phyloP scores from a whole-genome alignment of 345 rosid species.

The Eucalyptus polybractea region DNA sequence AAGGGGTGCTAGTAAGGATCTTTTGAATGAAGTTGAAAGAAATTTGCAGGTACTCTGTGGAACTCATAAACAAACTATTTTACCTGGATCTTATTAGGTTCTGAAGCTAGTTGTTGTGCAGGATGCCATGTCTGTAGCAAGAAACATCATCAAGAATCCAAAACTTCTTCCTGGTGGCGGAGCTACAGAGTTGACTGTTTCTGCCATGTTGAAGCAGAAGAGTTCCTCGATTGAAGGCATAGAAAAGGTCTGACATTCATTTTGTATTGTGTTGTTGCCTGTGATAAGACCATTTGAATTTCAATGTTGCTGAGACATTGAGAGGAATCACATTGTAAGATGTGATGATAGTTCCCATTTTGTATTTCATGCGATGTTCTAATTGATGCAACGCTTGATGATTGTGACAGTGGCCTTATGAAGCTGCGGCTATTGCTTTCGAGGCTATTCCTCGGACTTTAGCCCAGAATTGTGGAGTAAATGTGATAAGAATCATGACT shows the following conservation, averaged over 20 bases:
- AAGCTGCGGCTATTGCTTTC: slow-evolving; percentile 95
- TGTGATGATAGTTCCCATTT: not conserved
- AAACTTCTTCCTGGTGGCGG: slow-evolving; percentile 96
- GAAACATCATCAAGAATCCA: slow-evolving; percentile 94
- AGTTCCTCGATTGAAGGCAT: slow-evolving; percentile 87
- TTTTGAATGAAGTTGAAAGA: slow-evolving; percentile 91
- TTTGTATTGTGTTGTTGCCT: not conserved
- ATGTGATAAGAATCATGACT: slow-evolving; percentile 77
- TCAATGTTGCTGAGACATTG: not conserved
- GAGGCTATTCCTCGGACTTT: slow-evolving; percentile 92
- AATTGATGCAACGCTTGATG: not conserved
- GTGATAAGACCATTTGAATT: not conserved
- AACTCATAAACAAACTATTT: not conserved
- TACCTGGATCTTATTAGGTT: not conserved
- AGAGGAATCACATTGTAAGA: not conserved
- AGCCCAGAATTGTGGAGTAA: slow-evolving; percentile 78
- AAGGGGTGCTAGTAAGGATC: slow-evolving; percentile 99
- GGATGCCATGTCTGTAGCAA: slow-evolving; percentile 98
- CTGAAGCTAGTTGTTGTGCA: slow-evolving; percentile 9
- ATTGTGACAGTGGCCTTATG: slow-evolving; percentile 82
- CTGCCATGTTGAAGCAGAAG: slow-evolving; percentile 87
- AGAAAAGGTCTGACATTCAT: slow-evolving; percentile 47
- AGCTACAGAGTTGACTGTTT: slow-evolving; percentile 85
- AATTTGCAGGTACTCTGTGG: slow-evolving; percentile 62
- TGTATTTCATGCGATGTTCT: not conserved